Evolutionary conservation across 2,329 filamentous ascomycete species (phyloP).

Genomic region (Fusarium sororula): DNA sequence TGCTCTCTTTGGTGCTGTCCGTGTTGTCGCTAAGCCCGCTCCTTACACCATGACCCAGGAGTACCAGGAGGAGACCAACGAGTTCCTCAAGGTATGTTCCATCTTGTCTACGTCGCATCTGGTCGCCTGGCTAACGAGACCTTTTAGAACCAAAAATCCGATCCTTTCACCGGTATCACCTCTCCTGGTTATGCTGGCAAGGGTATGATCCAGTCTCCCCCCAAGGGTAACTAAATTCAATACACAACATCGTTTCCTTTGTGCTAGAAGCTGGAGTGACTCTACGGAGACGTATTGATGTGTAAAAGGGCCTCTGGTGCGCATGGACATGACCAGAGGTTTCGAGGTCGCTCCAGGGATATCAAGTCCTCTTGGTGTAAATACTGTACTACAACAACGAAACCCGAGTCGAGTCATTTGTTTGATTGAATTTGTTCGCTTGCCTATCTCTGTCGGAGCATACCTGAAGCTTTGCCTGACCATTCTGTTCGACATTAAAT

Average conservation of each 20-base stretch:
- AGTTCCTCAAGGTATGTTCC: slow-evolving; percentile 81
- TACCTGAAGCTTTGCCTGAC: slow-evolving; percentile 16
- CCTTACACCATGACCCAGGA: slow-evolving; percentile 95
- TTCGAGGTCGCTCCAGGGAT: slow-evolving; percentile 46
- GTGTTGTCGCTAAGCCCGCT: slow-evolving; percentile 74
- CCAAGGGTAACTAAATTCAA: slow-evolving; percentile 58
- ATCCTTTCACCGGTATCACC: slow-evolving; percentile 86
- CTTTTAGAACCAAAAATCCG: slow-evolving; percentile 80
- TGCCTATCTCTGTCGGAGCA: slow-evolving; percentile 23
- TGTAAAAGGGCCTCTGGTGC: slow-evolving; percentile 46
- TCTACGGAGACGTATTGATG: slow-evolving; percentile 46
- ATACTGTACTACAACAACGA: slow-evolving; percentile 56
- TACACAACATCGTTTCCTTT: slow-evolving; percentile 46
- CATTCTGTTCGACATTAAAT: slow-evolving; percentile 18
- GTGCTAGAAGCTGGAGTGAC: slow-evolving; percentile 47
- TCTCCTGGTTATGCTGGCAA: slow-evolving; percentile 81
- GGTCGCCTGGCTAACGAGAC: slow-evolving; percentile 19
- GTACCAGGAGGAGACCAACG: slow-evolving; percentile 95
- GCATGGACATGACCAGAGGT: slow-evolving; percentile 41
- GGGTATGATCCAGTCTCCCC: slow-evolving; percentile 79
- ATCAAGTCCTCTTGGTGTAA: slow-evolving; percentile 49
- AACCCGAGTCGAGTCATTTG: slow-evolving; percentile 48
- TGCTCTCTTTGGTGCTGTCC: slow-evolving; percentile 76
- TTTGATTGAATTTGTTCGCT: slow-evolving; percentile 43
- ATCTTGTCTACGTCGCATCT: neutral